Evolutionary conservation across 75 land plant species (phyloP).

Genomic region (Selaginella tamariscina): DNA sequence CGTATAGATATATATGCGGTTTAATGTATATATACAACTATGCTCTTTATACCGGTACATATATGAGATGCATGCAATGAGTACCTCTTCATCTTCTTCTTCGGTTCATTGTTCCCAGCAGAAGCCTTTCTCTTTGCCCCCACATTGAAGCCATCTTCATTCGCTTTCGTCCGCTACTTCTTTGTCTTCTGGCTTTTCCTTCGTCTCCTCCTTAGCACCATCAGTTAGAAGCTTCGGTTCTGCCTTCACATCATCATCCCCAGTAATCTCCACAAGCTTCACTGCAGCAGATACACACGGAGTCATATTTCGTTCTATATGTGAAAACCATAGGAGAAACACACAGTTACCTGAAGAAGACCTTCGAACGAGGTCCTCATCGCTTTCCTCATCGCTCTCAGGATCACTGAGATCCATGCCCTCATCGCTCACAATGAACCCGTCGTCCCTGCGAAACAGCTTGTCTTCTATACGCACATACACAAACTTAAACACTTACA

Average conservation of each 20-base stretch:
- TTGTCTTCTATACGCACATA: too few relatives aligned
- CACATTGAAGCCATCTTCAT: slow-evolving; percentile 83
- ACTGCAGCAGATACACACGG: too few relatives aligned
- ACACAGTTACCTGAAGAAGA: too few relatives aligned
- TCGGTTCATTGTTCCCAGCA: slow-evolving; percentile 11
- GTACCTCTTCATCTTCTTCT: slow-evolving; percentile 7
- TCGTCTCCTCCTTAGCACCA: background rate
- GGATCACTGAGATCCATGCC: too few relatives aligned
- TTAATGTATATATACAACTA: background rate
- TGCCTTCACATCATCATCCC: slow-evolving; percentile 13
- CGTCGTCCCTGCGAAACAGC: too few relatives aligned
- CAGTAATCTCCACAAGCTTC: slow-evolving; percentile 5
- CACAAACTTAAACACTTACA: too few relatives aligned
- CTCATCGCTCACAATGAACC: too few relatives aligned
- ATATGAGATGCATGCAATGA: slow-evolving; percentile 16
- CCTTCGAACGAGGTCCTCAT: background rate
- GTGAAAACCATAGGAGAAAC: too few relatives aligned
- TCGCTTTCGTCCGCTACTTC: slow-evolving; percentile 37
- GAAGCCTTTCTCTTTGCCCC: slow-evolving; percentile 14
- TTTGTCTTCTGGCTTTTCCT: background rate
- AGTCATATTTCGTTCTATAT: too few relatives aligned
- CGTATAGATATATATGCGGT: slow-evolving; percentile 17
- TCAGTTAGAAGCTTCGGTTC: background rate
- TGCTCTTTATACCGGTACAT: slow-evolving; percentile 19
- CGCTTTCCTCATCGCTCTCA: background rate